These are phyloP conservation scores for Trichoderma afroharzianum DNA, from an alignment of 2,329 filamentous ascomycete genomes.

Conservation along the genomic window DNA sequence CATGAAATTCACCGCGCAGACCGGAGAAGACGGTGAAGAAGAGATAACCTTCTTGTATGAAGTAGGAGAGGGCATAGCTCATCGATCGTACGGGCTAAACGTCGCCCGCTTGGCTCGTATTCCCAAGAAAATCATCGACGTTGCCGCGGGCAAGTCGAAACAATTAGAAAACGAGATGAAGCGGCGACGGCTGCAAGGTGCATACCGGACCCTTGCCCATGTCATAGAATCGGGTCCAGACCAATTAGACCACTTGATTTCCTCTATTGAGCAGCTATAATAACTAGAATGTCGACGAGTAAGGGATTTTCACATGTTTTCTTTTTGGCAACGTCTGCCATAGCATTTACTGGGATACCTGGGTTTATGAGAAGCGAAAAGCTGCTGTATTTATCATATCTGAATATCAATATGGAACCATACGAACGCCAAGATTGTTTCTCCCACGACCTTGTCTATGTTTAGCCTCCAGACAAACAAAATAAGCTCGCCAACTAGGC, in stretches of 20 bases:
- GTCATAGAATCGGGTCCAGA: constrained; percentile 38
- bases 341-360: not conserved
- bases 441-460: not conserved
- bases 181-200: constrained; percentile 56
- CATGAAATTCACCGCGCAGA: constrained; percentile 71
- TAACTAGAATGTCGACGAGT: not conserved
- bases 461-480: not conserved
- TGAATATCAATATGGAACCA: constrained; percentile 2
- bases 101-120: constrained; percentile 84
- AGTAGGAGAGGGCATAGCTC: constrained; percentile 83
- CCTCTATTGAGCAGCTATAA: constrained; percentile 58
- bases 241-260: constrained; percentile 50
- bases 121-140: constrained; percentile 70
- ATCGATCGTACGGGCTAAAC: constrained; percentile 91
- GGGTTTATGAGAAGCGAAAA: not conserved
- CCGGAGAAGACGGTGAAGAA: constrained; percentile 52
- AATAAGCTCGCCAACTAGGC: not conserved
- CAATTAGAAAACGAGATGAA: constrained; percentile 75
- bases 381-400: constrained; percentile 12
- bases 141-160: constrained; percentile 73
- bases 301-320: not conserved
- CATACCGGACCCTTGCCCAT: constrained; percentile 40
- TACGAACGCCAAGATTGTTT: constrained; percentile 15
- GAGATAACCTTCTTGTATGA: constrained; percentile 95
- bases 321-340: not conserved